phyloP scores from a whole-genome alignment of 805 yeast species.

The Wickerhamiella nectarea region DNA sequence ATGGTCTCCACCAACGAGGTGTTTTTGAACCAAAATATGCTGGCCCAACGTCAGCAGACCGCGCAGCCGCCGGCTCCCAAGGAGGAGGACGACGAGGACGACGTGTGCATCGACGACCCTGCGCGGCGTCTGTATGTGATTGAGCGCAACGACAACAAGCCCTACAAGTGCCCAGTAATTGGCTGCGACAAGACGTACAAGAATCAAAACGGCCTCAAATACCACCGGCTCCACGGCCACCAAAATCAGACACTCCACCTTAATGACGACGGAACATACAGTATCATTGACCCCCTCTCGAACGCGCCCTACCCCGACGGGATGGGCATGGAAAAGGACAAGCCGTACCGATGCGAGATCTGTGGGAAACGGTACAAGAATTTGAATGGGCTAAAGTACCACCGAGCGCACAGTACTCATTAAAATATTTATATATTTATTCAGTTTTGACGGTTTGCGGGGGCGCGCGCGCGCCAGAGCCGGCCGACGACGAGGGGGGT shows the following conservation, averaged over 20 bases:
- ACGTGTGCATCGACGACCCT: slow-evolving; percentile 89
- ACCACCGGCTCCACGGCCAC: slow-evolving; percentile 92
- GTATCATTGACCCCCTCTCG: slow-evolving; percentile 71
- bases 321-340: slow-evolving; percentile 89
- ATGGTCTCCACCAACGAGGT: slow-evolving; percentile 91
- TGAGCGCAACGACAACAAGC: slow-evolving; percentile 85
- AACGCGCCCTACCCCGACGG: slow-evolving; percentile 88
- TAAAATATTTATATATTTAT: slow-evolving; percentile 22
- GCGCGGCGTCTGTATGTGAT: slow-evolving; percentile 86
- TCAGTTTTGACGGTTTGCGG: not conserved
- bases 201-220: slow-evolving; percentile 93
- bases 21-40: slow-evolving; percentile 34
- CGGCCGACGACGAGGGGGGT: too few species aligned
- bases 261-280: slow-evolving; percentile 84
- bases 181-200: slow-evolving; percentile 97
- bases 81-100: slow-evolving; percentile 38
- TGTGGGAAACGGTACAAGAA: slow-evolving; percentile 97
- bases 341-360: slow-evolving; percentile 95
- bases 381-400: slow-evolving; percentile 89
- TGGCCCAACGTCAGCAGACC: not conserved
- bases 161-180: slow-evolving; percentile 93
- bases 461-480: too few species aligned
- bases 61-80: slow-evolving; percentile 10
- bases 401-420: slow-evolving; percentile 96
- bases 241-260: slow-evolving; percentile 85